Evolutionary conservation across 2,329 filamentous ascomycete genomes (phyloP).

Genomic region (Ophiostoma montium): DNA sequence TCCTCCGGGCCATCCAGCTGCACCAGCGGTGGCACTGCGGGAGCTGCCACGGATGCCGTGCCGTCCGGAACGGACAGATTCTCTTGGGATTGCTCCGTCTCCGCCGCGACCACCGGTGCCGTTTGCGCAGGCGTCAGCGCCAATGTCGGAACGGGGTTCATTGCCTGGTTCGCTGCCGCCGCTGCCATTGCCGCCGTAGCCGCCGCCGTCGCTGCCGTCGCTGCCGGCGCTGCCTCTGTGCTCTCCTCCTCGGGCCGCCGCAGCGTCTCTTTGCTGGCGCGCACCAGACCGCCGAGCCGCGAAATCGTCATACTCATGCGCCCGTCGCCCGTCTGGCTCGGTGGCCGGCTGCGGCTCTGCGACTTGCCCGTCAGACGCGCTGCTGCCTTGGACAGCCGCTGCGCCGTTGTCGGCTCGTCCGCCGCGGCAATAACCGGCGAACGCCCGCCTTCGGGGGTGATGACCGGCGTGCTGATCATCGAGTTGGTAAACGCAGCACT

Average conservation of each 20-base stretch:
- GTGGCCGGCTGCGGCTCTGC: slow-evolving; percentile 36
- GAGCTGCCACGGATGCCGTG: background rate
- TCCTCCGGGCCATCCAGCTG: slow-evolving; percentile 4
- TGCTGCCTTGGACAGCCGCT: slow-evolving; percentile 43
- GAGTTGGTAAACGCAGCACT: slow-evolving; percentile 36
- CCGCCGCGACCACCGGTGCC: background rate
- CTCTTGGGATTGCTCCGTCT: background rate
- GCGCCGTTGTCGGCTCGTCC: slow-evolving; percentile 37
- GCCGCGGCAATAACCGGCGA: slow-evolving; percentile 19
- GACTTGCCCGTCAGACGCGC: slow-evolving; percentile 32
- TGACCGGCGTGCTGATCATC: slow-evolving; percentile 23
- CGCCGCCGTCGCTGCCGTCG: too few relatives aligned
- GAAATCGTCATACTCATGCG: slow-evolving; percentile 44
- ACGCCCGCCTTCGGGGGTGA: slow-evolving; percentile 20
- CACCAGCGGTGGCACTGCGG: background rate
- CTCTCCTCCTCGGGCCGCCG: slow-evolving; percentile 18
- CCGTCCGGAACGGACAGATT: background rate
- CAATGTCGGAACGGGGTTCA: too few relatives aligned
- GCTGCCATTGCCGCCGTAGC: too few relatives aligned
- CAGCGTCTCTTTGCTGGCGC: slow-evolving; percentile 35
- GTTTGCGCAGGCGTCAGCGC: background rate
- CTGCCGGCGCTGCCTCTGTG: slow-evolving; percentile 13
- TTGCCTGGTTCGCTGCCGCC: too few relatives aligned
- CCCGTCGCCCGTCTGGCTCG: slow-evolving; percentile 43
- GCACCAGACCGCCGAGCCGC: slow-evolving; percentile 37